phyloP scores from a whole-genome alignment of 208 protist genomes.

The Giardia duodenalis region DNA sequence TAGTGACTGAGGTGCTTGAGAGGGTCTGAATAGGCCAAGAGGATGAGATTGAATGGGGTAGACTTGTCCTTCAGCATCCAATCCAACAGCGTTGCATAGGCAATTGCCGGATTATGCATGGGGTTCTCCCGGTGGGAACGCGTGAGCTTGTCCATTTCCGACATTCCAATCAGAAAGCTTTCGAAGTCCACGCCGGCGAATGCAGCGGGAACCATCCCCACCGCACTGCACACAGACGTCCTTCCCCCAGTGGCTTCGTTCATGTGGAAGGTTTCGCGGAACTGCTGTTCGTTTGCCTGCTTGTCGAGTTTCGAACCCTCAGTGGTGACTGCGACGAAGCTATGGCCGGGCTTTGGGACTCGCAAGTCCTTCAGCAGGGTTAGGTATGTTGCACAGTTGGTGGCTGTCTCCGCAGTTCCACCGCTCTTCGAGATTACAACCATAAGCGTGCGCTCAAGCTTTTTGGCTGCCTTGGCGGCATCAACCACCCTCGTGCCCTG shows the following conservation, averaged over 20 bases:
- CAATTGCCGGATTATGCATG: slow-evolving; percentile 41
- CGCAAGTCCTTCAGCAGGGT: background rate
- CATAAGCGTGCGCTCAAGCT: slow-evolving; percentile 1
- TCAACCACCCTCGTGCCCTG: background rate
- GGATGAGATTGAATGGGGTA: slow-evolving; percentile 44
- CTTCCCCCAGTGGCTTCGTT: slow-evolving; percentile 44
- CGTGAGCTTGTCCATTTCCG: slow-evolving; percentile 46
- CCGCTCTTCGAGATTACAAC: slow-evolving; percentile 48
- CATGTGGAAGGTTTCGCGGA: slow-evolving; percentile 38
- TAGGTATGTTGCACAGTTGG: slow-evolving; percentile 36
- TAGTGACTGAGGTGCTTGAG: slow-evolving; percentile 46
- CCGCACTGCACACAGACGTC: slow-evolving; percentile 37
- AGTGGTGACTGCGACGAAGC: slow-evolving; percentile 43
- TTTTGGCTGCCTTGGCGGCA: background rate
- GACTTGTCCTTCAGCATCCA: background rate
- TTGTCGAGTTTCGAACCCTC: slow-evolving; percentile 37
- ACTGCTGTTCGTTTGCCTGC: slow-evolving; percentile 3
- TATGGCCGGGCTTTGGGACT: background rate
- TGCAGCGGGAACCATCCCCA: slow-evolving; percentile 48
- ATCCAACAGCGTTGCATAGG: slow-evolving; percentile 37
- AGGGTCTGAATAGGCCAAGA: slow-evolving; percentile 42
- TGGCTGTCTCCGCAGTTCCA: slow-evolving; percentile 45
- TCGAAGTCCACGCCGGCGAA: slow-evolving; percentile 48
- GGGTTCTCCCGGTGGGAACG: background rate
- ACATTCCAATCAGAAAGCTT: slow-evolving; percentile 40